A percentile compares a stretch with the other conserved stretches of the same genome.
These are phyloP conservation scores for Capsella rubella DNA, from an alignment of 441 rosid species.

Conservation along the genomic window DNA sequence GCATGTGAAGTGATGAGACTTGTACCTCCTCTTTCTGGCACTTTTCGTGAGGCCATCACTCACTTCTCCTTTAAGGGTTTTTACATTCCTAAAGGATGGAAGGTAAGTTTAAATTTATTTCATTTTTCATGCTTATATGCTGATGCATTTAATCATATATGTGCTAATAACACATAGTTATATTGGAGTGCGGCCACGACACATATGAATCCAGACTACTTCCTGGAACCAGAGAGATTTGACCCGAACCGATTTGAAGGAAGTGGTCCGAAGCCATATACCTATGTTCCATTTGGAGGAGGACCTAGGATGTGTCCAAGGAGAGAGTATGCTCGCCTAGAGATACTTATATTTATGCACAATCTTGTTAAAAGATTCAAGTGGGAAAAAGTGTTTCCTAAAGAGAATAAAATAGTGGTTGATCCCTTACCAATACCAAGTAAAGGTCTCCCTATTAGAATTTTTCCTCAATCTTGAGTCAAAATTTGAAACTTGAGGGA, in stretches of 20 bases:
- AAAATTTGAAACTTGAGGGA: conserved; percentile 4
- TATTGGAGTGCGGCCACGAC: conserved; percentile 54
- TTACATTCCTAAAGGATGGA: conserved; percentile 61
- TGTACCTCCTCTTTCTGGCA: conserved; percentile 55
- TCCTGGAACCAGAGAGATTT: conserved; percentile 54
- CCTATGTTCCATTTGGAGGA: conserved; percentile 59
- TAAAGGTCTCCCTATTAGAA: conserved; percentile 42
- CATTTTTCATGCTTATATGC: neutral
- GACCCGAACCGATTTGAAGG: conserved; percentile 61
- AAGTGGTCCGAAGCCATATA: conserved; percentile 45
- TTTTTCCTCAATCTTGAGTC: conserved; percentile 16
- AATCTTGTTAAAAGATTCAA: conserved; percentile 51
- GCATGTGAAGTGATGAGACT: conserved; percentile 53
- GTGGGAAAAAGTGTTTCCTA: conserved; percentile 43
- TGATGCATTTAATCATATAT: neutral
- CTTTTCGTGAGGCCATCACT: conserved; percentile 53
- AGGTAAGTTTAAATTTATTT: conserved; percentile 42
- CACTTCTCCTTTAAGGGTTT: conserved; percentile 49
- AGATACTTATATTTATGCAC: conserved; percentile 51
- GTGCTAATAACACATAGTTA: conserved; percentile 35
- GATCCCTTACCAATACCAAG: conserved; percentile 47
- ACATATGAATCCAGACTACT: conserved; percentile 51
- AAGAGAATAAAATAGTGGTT: conserved; percentile 43
- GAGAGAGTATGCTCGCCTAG: conserved; percentile 53
- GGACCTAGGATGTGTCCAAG: conserved; percentile 63